Conservation (phyloP, 345 rosid genomes). For the Dovyalis caffra region DNA sequence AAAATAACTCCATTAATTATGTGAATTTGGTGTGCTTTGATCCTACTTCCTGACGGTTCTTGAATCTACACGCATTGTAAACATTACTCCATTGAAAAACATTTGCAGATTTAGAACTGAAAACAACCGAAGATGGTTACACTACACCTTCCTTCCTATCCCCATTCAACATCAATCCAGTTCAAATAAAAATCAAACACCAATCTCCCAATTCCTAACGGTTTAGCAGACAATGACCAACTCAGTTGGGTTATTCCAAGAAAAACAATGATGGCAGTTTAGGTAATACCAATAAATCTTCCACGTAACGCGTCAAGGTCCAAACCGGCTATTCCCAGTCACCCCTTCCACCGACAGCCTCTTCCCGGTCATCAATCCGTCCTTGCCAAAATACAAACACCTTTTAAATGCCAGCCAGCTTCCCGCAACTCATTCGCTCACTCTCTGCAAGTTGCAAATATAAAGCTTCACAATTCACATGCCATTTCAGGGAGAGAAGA, state of each 20-base stretch:
- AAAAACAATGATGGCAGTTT: constrained; percentile 20
- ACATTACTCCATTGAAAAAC: neutral
- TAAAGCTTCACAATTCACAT: neutral
- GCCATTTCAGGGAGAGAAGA: neutral
- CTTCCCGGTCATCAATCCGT: constrained; percentile 9
- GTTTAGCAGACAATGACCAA: neutral
- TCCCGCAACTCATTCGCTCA: constrained; percentile 21
- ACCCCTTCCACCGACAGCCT: constrained; percentile 35
- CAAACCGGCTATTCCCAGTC: constrained; percentile 34
- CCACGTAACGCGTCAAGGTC: constrained; percentile 3
- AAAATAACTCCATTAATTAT: too few species aligned
- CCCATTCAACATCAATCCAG: neutral
- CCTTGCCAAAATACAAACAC: neutral
- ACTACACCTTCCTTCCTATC: neutral
- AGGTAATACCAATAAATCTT: constrained; percentile 27
- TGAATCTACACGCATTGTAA: constrained; percentile 9
- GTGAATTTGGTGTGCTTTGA: neutral
- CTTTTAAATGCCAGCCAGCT: constrained; percentile 30
- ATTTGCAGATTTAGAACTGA: neutral
- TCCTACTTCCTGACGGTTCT: neutral
- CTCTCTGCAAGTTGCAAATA: neutral
- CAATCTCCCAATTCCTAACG: neutral
- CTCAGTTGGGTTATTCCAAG: constrained; percentile 5
- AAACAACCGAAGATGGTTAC: constrained; percentile 2
- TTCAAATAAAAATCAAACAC: neutral